These are phyloP conservation scores for Alternaria triticimaculans DNA, from an alignment of 2,329 filamentous ascomycete genomes.

Conservation along the genomic window DNA sequence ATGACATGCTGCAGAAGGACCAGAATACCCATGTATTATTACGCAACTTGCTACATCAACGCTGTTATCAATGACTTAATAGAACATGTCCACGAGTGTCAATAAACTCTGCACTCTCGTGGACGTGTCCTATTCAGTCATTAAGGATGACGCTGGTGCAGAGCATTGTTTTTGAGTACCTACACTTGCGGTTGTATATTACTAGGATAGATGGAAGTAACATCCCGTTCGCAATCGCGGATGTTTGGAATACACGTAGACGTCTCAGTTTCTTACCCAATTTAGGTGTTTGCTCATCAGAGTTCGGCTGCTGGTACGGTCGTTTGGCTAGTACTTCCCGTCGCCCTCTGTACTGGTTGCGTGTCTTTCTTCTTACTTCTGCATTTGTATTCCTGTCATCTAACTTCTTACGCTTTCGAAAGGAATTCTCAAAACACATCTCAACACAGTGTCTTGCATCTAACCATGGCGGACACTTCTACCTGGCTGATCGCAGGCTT, in stretches of 20 bases:
- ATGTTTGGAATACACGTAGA: background rate
- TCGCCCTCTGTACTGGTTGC: background rate
- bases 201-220: background rate
- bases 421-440: background rate
- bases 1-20: background rate
- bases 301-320: background rate
- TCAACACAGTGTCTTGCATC: rapidly evolving
- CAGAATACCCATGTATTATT: background rate
- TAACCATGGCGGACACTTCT: background rate
- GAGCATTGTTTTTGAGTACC: background rate
- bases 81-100: background rate
- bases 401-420: background rate
- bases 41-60: background rate
- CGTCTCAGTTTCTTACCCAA: background rate
- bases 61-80: background rate
- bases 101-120: rapidly evolving
- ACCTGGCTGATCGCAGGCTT: background rate
- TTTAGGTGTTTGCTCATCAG: background rate
- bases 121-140: background rate
- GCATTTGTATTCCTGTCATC: background rate
- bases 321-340: background rate
- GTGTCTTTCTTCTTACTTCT: background rate
- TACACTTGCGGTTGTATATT: background rate
- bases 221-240: background rate
- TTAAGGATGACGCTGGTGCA: background rate